A percentile compares a stretch with the other conserved stretches of the same genome.
These are phyloP conservation scores for Suillus ampliporus DNA, from an alignment of 768 basidiomycete genomes.

Conservation along the genomic window DNA sequence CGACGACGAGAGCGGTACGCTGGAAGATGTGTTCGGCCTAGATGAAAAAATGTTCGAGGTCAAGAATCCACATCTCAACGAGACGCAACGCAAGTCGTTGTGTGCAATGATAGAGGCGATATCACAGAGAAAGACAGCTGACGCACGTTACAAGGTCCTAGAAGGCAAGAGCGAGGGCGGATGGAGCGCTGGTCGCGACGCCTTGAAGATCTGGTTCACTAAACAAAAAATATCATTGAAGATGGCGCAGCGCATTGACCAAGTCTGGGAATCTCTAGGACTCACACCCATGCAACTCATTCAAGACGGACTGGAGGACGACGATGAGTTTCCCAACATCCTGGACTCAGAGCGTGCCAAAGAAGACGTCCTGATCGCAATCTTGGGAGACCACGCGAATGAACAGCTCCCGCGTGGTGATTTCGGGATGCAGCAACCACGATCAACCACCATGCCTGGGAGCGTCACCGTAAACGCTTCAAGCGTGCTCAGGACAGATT, in stretches of 20 bases:
- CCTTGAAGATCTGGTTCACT: background rate
- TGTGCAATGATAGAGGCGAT: background rate
- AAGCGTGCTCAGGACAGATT: background rate
- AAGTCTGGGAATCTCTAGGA: background rate
- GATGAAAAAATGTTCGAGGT: background rate
- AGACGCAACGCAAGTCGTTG: background rate
- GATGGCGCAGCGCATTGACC: background rate
- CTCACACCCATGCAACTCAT: background rate
- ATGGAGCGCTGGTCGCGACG: background rate
- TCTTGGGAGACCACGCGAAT: background rate
- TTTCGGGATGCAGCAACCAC: background rate
- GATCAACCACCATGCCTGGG: conserved; percentile 8
- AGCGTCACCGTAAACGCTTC: conserved; percentile 11
- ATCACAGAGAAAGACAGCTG: background rate
- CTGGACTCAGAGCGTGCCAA: too few species aligned
- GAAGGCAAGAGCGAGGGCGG: background rate
- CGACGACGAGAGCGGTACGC: background rate
- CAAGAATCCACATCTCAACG: background rate
- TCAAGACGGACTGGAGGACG: background rate
- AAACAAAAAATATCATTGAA: background rate
- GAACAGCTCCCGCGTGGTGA: background rate
- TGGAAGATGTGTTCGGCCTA: background rate
- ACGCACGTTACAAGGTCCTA: background rate
- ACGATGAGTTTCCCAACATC: too few species aligned
- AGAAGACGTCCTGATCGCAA: background rate